Percentiles rank a stretch among this genome's conserved stretches.
Evolutionary conservation across 208 protist genomes (phyloP).

Genomic region (Vickermania ingenoplastis): DNA sequence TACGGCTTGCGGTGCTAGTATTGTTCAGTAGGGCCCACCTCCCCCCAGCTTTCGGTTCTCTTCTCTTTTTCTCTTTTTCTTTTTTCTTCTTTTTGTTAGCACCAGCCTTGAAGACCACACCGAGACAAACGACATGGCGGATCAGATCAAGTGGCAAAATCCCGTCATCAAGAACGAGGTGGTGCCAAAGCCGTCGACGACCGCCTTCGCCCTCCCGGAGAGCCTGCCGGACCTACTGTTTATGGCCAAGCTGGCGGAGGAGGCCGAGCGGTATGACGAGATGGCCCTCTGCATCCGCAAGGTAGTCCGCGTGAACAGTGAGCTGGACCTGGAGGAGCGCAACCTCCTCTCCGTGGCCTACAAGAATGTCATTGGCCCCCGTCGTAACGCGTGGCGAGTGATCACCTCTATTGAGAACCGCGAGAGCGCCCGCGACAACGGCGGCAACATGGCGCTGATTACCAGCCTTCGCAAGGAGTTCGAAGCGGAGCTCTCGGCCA

Average conservation of each 20-base stretch:
- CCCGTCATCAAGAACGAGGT: slow-evolving; percentile 56
- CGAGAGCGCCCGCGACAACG: slow-evolving; percentile 88
- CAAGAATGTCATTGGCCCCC: slow-evolving; percentile 99
- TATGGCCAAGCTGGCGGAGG: slow-evolving; percentile 96
- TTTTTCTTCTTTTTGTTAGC: neutral
- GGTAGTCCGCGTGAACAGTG: slow-evolving; percentile 91
- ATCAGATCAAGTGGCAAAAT: slow-evolving; percentile 80
- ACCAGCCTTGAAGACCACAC: neutral
- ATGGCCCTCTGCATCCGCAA: slow-evolving; percentile 99
- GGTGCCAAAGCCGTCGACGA: slow-evolving; percentile 53
- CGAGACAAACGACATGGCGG: slow-evolving; percentile 37
- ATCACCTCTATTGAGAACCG: slow-evolving; percentile 97
- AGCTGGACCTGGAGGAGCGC: slow-evolving; percentile 98
- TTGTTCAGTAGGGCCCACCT: too few relatives aligned
- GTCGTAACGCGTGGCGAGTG: slow-evolving; percentile 98
- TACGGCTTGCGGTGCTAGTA: too few relatives aligned
- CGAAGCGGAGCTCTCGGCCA: slow-evolving; percentile 95
- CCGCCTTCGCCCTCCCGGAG: slow-evolving; percentile 72
- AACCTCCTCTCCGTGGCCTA: slow-evolving; percentile 99
- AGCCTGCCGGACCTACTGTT: slow-evolving; percentile 88
- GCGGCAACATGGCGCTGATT: slow-evolving; percentile 87
- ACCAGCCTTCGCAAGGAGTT: slow-evolving; percentile 93
- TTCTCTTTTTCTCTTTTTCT: too few relatives aligned
- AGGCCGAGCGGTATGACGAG: slow-evolving; percentile 97
- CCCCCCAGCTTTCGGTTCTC: too few relatives aligned